Evolutionary conservation across 208 protist genomes (phyloP).

Genomic region (Cochliopodium minus): DNA sequence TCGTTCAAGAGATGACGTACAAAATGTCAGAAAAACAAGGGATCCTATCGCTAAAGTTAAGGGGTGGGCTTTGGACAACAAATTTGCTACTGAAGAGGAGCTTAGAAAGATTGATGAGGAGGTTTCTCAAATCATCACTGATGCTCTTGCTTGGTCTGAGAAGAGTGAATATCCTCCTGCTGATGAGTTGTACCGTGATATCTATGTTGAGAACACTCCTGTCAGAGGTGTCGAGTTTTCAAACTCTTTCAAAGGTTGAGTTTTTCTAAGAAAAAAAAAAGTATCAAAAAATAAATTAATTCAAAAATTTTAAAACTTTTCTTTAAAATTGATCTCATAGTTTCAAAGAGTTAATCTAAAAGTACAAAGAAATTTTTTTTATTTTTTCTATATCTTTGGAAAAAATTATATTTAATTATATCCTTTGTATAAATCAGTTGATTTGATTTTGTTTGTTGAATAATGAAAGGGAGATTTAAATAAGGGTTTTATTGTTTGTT

Average conservation of each 20-base stretch:
- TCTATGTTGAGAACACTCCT: constrained; percentile 59
- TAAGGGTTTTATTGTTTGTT: too few species aligned
- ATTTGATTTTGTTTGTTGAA: too few species aligned
- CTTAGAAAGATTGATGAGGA: constrained; percentile 68
- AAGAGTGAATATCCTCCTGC: constrained; percentile 36
- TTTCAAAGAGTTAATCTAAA: too few species aligned
- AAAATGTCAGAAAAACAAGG: constrained; percentile 55
- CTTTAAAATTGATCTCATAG: too few species aligned
- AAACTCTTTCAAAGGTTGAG: constrained; percentile 48
- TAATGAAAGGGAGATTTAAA: too few species aligned
- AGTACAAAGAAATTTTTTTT: too few species aligned
- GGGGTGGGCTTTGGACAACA: constrained; percentile 48
- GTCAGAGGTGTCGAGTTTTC: constrained; percentile 54
- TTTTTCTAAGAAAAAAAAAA: constrained; percentile 21
- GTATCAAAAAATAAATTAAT: constrained; percentile 10
- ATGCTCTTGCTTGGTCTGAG: constrained; percentile 61
- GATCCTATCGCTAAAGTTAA: constrained; percentile 70
- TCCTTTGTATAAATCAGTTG: too few species aligned
- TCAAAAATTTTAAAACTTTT: constrained; percentile 2
- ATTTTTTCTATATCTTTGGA: too few species aligned
- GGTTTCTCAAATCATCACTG: constrained; percentile 68
- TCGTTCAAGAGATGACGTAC: constrained; percentile 77
- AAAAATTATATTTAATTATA: too few species aligned
- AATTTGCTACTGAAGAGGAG: constrained; percentile 74
- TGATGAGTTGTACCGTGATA: constrained; percentile 62